Base-by-base conservation (phyloP, 176 grass and related monocot species). In the Tillandsia fasciculata region DNA sequence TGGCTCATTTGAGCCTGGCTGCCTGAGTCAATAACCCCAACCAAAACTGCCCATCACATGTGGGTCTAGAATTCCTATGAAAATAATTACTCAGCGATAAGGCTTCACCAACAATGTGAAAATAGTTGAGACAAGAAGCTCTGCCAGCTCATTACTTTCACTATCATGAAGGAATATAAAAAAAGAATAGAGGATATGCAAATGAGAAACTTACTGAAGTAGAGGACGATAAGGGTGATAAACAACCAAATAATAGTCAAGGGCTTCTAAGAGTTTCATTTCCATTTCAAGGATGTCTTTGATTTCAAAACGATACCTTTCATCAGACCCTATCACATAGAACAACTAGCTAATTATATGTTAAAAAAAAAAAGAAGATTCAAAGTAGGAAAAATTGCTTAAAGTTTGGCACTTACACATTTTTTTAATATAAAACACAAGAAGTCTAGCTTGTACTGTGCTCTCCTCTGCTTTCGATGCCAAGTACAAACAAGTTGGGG, bases 251-350 rank as follows among this genome's bases (percentile, higher is more conserved):
- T 93, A 99, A 65, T 99, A 93, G 63, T 99, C 87, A 58, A 99
- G 87, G 22, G 94, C 94, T 83, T 99, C 94, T 49, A 99, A 63
- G 70, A 99, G 89, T 67, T 93, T 99, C 89, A 99, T 99, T 88
- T 99, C 89, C 89, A 93, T 99, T 74, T 99, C 89, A 77, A 93
- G 94, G 61, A 99, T 93, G 61, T 99, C 94, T 77, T 99, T 99
- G 73, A 93, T 90, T 90, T 99, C 94, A 84, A 99, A 99, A 0
- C 82, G 77, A 48, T 99, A 99, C 74, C 83, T 99, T 47, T 99
- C 90, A 86, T 99, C 89, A 26, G 82, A 72, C 64, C 64, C 82
- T 88, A 79, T 57, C 70, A 59, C 52, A 69, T 58, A 20, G 52
- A 66, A 8, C 56, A 15, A 23, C 1, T 23, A 17, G 5, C 24